A percentile compares a stretch with the other conserved stretches of the same genome.
Conservation (phyloP, 345 rosid species). For the Bretschneidera sinensis region DNA sequence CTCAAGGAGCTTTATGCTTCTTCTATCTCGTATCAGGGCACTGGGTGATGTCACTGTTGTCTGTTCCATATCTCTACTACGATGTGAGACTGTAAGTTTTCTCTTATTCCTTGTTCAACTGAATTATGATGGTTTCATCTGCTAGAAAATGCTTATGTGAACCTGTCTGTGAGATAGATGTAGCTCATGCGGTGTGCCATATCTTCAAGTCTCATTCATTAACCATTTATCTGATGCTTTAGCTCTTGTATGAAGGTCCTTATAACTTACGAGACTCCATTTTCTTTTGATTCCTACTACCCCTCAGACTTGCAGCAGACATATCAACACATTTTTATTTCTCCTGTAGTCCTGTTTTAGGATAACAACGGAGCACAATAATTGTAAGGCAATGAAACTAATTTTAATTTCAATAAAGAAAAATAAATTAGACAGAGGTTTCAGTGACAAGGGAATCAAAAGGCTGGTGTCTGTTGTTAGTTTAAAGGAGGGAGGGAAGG, state of each 20-base stretch:
- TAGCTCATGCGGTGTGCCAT: not conserved
- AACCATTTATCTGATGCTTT: not conserved
- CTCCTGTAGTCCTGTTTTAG: not conserved
- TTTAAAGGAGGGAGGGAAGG: not conserved
- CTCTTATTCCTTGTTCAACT: constrained; percentile 2
- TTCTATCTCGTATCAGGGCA: constrained; percentile 58
- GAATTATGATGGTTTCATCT: not conserved
- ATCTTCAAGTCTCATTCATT: not conserved
- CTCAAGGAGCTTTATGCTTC: constrained; percentile 47
- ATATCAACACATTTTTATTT: too few species aligned
- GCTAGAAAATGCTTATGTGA: not conserved
- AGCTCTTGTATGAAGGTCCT: not conserved
- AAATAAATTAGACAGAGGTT: too few species aligned
- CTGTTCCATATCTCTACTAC: constrained; percentile 59
- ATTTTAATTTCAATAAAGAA: too few species aligned
- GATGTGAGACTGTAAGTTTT: constrained; percentile 56
- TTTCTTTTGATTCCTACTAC: not conserved
- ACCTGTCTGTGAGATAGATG: not conserved
- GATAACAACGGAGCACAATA: not conserved
- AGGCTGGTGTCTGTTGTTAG: not conserved
- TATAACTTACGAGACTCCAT: not conserved
- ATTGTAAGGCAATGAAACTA: not conserved
- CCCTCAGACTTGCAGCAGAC: not conserved
- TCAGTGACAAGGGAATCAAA: not conserved
- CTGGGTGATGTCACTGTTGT: constrained; percentile 58